These are phyloP conservation scores for Dendrobium huoshanense DNA, from an alignment of 106 monocot species.

Conservation along the genomic window DNA sequence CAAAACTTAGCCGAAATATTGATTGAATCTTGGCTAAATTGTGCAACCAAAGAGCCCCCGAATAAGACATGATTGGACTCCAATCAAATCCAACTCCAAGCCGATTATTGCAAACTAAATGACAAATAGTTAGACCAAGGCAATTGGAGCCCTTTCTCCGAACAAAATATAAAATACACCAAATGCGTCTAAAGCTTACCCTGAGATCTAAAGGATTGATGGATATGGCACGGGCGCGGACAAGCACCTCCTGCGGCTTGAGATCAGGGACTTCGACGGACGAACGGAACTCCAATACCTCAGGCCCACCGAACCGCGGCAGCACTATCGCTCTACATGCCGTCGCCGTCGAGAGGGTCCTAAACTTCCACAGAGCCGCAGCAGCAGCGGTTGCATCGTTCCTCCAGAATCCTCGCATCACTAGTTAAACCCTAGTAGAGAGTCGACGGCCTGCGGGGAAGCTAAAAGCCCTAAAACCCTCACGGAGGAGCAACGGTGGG, in stretches of 20 bases:
- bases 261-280: conserved; percentile 77
- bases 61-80: not conserved
- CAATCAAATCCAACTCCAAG: not conserved
- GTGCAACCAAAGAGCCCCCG: no score
- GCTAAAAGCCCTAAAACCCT: not conserved
- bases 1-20: no score
- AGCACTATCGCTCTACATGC: conserved; percentile 66
- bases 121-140: not conserved
- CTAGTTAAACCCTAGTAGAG: not conserved
- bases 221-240: conserved; percentile 85
- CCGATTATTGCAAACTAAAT: not conserved
- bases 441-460: not conserved
- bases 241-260: conserved; percentile 79
- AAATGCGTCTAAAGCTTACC: conserved; percentile 22
- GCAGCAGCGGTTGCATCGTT: not conserved
- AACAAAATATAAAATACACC: not conserved
- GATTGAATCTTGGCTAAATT: no score
- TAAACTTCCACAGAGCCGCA: not conserved
- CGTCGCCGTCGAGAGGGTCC: conserved; percentile 17
- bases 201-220: conserved; percentile 82
- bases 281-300: conserved; percentile 62
- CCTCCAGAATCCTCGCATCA: not conserved
- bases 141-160: not conserved
- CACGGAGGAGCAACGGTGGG: not conserved
- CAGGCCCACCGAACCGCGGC: conserved; percentile 86